These are phyloP conservation scores for Triticum dicoccoides DNA, from an alignment of 176 grass and related monocot genomes.

Conservation along the genomic window DNA sequence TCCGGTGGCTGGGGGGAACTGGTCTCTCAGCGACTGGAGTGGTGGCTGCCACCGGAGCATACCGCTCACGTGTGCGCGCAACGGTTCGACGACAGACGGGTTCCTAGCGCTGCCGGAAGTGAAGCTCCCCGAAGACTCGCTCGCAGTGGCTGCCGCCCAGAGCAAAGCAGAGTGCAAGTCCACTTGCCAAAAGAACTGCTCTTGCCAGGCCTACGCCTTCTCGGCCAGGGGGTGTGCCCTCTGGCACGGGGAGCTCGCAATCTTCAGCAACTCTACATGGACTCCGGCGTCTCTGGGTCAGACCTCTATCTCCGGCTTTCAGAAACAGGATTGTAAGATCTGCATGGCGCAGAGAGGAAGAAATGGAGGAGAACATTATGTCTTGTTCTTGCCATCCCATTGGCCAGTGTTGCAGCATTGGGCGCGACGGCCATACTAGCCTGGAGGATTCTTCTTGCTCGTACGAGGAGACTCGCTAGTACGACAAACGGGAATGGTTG, in stretches of 20 bases:
- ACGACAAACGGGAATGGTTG: background rate
- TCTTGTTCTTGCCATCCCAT: background rate
- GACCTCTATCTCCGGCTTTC: conserved; percentile 11
- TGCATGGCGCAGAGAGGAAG: background rate
- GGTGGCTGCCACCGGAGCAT: background rate
- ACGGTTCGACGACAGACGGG: background rate
- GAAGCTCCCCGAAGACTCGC: background rate
- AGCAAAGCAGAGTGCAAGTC: background rate
- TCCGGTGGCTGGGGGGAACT: background rate
- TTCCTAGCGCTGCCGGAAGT: background rate
- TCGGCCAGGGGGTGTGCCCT: background rate
- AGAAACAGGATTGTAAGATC: background rate
- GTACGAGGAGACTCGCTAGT: background rate
- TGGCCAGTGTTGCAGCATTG: background rate
- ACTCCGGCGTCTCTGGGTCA: background rate
- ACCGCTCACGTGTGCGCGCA: background rate
- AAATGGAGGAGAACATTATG: background rate
- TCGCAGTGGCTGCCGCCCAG: background rate
- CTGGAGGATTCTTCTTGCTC: background rate
- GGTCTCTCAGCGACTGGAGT: conserved; percentile 22
- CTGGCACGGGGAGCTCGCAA: conserved; percentile 24
- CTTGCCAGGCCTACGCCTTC: conserved; percentile 32
- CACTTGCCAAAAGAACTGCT: conserved; percentile 4
- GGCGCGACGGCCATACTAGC: background rate
- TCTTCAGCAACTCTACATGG: background rate